These are phyloP conservation scores for Kalanchoe fedtschenkoi DNA, from an alignment of 164 flowering plant species.

Conservation along the genomic window DNA sequence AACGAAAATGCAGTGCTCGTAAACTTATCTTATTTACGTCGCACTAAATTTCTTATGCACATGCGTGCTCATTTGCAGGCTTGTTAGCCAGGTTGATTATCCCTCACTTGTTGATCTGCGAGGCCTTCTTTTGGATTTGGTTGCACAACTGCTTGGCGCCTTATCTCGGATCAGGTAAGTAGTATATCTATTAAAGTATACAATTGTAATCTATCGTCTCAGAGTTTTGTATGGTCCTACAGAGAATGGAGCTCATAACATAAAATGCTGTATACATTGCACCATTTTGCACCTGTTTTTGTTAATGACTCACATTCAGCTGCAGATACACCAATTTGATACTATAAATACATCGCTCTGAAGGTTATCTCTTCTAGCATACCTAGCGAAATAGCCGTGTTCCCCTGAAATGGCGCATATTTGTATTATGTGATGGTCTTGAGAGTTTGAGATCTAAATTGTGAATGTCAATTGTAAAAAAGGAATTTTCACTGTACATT, in stretches of 20 bases:
- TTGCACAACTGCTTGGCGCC: slow-evolving; percentile 96
- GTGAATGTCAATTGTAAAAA: background rate
- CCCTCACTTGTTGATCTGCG: slow-evolving; percentile 95
- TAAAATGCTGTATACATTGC: background rate
- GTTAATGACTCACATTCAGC: background rate
- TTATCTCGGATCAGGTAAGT: slow-evolving; percentile 89
- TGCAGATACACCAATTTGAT: background rate
- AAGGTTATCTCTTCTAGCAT: background rate
- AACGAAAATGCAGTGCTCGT: background rate
- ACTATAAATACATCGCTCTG: background rate
- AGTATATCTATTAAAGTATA: background rate
- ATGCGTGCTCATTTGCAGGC: slow-evolving; percentile 40
- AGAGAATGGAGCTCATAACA: background rate
- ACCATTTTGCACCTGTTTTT: background rate
- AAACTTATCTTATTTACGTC: background rate
- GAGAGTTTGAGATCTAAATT: background rate
- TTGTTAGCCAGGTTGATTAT: slow-evolving; percentile 95
- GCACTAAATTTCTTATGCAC: background rate
- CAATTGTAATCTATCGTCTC: background rate
- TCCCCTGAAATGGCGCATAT: background rate
- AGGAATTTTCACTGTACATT: background rate
- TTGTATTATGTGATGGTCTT: background rate
- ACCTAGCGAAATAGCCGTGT: background rate
- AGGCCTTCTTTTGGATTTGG: slow-evolving; percentile 85
- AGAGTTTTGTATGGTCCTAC: background rate